Base-by-base conservation (phyloP, 176 grass and related monocot species). In the Saccharum officinarum region DNA sequence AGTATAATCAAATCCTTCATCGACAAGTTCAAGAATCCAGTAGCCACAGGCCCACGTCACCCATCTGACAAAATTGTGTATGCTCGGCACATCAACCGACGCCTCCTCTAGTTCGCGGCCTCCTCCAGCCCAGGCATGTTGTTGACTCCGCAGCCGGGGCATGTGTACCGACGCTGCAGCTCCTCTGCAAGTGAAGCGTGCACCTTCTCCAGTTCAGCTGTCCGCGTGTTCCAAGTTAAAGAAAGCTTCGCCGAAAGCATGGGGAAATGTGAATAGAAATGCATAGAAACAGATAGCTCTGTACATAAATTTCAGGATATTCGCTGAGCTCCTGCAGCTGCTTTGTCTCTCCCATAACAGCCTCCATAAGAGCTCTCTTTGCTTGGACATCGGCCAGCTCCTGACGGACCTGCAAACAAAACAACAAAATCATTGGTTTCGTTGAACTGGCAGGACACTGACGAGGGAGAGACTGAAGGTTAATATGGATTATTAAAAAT, bases 211-310 rank as follows among this genome's bases (percentile, higher is more conserved):
- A 94, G 78, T 81, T 95, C 77, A 4, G 85, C 68, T 61, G 81
- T 77, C 84, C 80, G 93, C 91, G 85, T 95, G 89, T 76, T 85
- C 46, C 26, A 36, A 72, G 93, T 98, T 86, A 98, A 89, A 73
- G 93, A 87, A 88, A 87, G 22, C 46, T 82, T 71, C 7, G 1
- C 8, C 23, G 14, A 73, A 76, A 60, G 14, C 60, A 14, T 12
- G 6, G 47, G 60, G 2, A 60, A 52, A 79, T 63, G 18, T 50
- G 46, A 69, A 60, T 3, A 60, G 63, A 71, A 60, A 10, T 17
- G 60, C n/a, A 18, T 69, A 15, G 55, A 65, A 79, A 57, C 36
- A 62, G 5, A 28, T 37, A 62, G 8, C 50, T 50, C 18, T 50
- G 20, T 10, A 68, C 12, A 8, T 9, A 39, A 17, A 28, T 25